Percentiles rank a stretch among this genome's conserved stretches.
These are phyloP conservation scores for Stellera chamaejasme DNA, from an alignment of 345 rosid species.

Conservation along the genomic window DNA sequence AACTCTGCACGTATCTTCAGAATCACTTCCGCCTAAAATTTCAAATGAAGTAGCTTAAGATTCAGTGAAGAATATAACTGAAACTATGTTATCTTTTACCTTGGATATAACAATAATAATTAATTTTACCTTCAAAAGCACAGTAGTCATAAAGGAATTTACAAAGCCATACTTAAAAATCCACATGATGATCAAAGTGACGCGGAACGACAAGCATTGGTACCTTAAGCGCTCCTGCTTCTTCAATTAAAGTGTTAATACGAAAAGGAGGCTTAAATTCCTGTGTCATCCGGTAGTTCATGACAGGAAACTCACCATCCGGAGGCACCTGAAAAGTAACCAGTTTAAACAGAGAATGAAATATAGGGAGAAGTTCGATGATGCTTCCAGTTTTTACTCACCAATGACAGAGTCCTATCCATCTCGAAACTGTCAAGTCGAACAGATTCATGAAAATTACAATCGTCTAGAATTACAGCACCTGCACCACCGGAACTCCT, in stretches of 20 bases:
- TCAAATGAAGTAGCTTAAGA: constrained; percentile 15
- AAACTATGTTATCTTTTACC: not conserved
- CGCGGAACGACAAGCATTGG: constrained; percentile 7
- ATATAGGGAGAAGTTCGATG: constrained; percentile 1
- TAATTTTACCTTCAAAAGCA: not conserved
- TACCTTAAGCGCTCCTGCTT: constrained; percentile 91
- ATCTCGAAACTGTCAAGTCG: constrained; percentile 85
- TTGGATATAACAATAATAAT: not conserved
- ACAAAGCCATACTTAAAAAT: not conserved
- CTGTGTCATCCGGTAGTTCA: constrained; percentile 99
- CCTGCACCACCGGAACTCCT: constrained; percentile 81
- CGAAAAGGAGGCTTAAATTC: constrained; percentile 99
- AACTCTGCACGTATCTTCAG: constrained; percentile 82
- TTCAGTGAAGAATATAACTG: not conserved
- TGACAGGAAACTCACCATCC: constrained; percentile 98
- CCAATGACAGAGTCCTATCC: constrained; percentile 87
- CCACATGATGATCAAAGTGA: constrained; percentile 3
- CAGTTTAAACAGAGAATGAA: constrained; percentile 8
- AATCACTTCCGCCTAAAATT: constrained; percentile 81
- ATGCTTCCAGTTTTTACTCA: constrained; percentile 31
- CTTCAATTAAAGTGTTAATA: constrained; percentile 78
- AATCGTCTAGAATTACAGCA: constrained; percentile 84
- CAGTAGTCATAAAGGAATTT: not conserved
- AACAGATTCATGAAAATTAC: constrained; percentile 98
- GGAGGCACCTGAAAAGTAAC: constrained; percentile 72